Base-by-base conservation (phyloP, 2,329 filamentous ascomycete species). In the Aspergillus jensenii region DNA sequence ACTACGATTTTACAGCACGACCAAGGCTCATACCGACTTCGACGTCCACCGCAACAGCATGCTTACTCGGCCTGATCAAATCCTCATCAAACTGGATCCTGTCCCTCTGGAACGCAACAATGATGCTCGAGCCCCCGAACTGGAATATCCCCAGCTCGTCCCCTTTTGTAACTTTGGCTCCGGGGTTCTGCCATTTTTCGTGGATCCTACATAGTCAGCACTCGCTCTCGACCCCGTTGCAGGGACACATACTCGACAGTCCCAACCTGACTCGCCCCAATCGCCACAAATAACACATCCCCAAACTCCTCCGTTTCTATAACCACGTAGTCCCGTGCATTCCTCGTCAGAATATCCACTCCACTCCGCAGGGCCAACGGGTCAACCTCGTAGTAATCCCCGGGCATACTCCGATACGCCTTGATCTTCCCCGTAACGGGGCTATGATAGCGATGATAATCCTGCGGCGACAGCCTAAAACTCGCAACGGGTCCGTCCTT, bases 391-490 rank as follows among this genome's bases (percentile, higher is more conserved):
- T 79, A 79, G 59, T 79, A 79, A 46, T 76, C 72, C 0, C 78
- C 77, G 0, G 75, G 74, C 15, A 80, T 73, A 9, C 71, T 71
- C 48, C 71, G 71, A 52, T 73, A 76, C 58, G 67, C 64, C 58
- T 69, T 73, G 2, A 80, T 66, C 3, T 52, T 73, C 2, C 78
- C 78, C 0, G 66, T 67, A 3, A 80, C 75, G 3, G 78, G 78
- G 3, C 71, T 73, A 65, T 80, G 78, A 59, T 75, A 80, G 4
- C 78, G 71, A 61, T 80, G 78, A 58, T 80, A 80, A 62, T 80
- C 77, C 67, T 79, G 77, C 11, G 76, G 76, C 25, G 71, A 74
- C 2, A 80, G 64, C 4, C 75, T 70, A 55, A 78, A 78, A 55
- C 74, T 77, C 5, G 76, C 77, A 8, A 79, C 65, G 0, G 72